Evolutionary conservation across 1,284 basidiomycete genomes (phyloP), one percentile per base, ranked within the genome.

Genomic region (Ustilago shanxiensis): DNA sequence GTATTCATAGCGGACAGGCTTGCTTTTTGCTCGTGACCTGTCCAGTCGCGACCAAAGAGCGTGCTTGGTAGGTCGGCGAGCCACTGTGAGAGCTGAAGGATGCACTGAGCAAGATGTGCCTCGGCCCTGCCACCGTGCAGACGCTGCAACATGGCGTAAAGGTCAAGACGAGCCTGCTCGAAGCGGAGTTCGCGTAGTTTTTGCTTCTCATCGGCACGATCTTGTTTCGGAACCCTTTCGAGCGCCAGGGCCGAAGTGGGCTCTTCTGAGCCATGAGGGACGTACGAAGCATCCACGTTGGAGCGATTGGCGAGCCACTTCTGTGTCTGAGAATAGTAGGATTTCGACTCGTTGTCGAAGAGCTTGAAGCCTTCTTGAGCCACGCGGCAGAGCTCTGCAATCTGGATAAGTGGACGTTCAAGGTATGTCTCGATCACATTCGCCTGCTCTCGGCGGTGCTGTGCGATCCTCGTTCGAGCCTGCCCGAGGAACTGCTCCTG

Each of bases 321-420:
- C 33, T 83, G 81, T 10, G 80, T 83, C n/a, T 66, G 63, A 11
- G 75, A 70, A 50, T 84, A 83, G 55, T 81, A 84, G 1, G 65
- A 8, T 57, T 81, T 83, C 49, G 76, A 79, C 57, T 82, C 76
- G 20, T 56, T 60, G 7, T 82, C 77, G 26, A 83, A 82, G 0
- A 37, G 22, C 56, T 82, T 80, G 54, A 73, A 66, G 11, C 66
- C 50, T 16, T 80, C 77, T 35, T 64, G 66, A 9, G 64, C 67
- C 2, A 55, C 60, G 7, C 77, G 72, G 55, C 82, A 80, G 29
- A 72, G 65, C 13, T 80, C 79, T 37, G 58, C 59, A 24, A 77
- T 60, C 26, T 66, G 55, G 18, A 41, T 37, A 4, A 83, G 66
- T 14, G 82, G 82, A 4, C 50, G 58, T 37, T 77, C 78, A 11